phyloP scores from a whole-genome alignment of 352 stramenopile genomes.

The Globisporangium rhizosaccharum region DNA sequence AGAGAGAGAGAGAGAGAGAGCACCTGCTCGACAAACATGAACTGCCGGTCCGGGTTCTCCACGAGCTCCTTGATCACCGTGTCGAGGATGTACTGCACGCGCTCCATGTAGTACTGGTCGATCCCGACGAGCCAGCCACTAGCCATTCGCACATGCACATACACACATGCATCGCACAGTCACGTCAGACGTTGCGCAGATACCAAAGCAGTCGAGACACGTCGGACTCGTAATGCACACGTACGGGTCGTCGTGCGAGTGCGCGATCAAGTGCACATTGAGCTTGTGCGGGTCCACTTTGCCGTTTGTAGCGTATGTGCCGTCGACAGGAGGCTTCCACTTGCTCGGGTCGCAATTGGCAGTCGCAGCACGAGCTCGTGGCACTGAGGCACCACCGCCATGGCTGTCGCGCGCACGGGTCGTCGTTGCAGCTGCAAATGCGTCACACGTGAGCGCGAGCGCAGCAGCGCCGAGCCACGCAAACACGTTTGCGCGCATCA shows the following conservation, averaged over 20 bases:
- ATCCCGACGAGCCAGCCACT: slow-evolving; percentile 94
- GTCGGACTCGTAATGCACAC: slow-evolving; percentile 6
- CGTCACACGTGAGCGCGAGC: slow-evolving; percentile 5
- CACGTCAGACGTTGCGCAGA: neutral
- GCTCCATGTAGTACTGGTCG: slow-evolving; percentile 95
- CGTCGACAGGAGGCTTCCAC: slow-evolving; percentile 57
- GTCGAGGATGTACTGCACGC: slow-evolving; percentile 95
- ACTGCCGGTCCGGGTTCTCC: slow-evolving; percentile 88
- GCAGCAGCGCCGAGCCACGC: slow-evolving; percentile 3
- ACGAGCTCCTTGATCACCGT: slow-evolving; percentile 86
- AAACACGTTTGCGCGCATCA: slow-evolving; percentile 14
- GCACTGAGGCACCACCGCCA: neutral
- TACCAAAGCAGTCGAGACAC: neutral
- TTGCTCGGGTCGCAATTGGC: slow-evolving; percentile 48
- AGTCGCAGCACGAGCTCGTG: neutral
- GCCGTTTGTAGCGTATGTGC: slow-evolving; percentile 61
- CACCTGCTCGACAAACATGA: slow-evolving; percentile 93
- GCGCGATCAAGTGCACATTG: slow-evolving; percentile 95
- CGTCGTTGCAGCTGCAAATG: neutral
- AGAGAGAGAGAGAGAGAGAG: neutral
- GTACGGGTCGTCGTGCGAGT: slow-evolving; percentile 94
- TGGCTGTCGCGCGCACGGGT: slow-evolving; percentile 11
- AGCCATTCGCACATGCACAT: neutral
- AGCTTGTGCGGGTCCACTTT: slow-evolving; percentile 64
- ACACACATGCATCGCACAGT: too few relatives aligned